phyloP scores from a whole-genome alignment of 2,329 filamentous ascomycete species.

The Fusarium mexicanum region DNA sequence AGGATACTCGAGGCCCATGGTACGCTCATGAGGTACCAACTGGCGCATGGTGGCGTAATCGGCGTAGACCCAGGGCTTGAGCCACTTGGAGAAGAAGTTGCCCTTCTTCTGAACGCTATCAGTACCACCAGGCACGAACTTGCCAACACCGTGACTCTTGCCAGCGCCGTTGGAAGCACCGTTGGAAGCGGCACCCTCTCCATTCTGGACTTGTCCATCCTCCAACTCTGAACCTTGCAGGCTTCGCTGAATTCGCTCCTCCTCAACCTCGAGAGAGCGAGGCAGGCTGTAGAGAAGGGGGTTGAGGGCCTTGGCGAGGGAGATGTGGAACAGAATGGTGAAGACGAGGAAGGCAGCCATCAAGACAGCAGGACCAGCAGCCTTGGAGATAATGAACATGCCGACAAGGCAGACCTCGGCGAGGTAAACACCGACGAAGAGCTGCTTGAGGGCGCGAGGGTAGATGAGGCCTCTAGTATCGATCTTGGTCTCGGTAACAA shows the following conservation, averaged over 20 bases:
- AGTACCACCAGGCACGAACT: conserved; percentile 35
- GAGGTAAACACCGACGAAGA: conserved; percentile 83
- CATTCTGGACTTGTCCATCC: conserved; percentile 30
- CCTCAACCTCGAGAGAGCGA: conserved; percentile 62
- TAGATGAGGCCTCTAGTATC: conserved; percentile 93
- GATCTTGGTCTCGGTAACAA: conserved; percentile 79
- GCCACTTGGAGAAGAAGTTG: conserved; percentile 66
- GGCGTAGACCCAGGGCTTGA: conserved; percentile 80
- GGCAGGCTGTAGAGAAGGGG: conserved; percentile 79
- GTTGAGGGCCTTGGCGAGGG: conserved; percentile 73
- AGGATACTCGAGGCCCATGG: conserved; percentile 64
- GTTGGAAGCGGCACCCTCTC: conserved; percentile 16
- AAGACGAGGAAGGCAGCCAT: conserved; percentile 82
- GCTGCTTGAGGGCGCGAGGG: conserved; percentile 86
- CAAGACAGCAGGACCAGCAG: conserved; percentile 75
- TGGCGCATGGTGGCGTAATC: conserved; percentile 77
- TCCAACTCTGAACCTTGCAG: conserved; percentile 43
- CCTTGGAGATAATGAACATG: conserved; percentile 76
- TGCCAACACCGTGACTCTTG: conserved; percentile 35
- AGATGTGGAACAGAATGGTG: conserved; percentile 79
- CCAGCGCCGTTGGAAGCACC: conserved; percentile 21
- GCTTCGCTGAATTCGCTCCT: conserved; percentile 50
- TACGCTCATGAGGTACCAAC: conserved; percentile 70
- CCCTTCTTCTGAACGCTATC: conserved; percentile 55
- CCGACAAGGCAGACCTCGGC: conserved; percentile 83